These are phyloP conservation scores for Calonectria ilicicola DNA, from an alignment of 2,329 filamentous ascomycete species.

Conservation along the genomic window DNA sequence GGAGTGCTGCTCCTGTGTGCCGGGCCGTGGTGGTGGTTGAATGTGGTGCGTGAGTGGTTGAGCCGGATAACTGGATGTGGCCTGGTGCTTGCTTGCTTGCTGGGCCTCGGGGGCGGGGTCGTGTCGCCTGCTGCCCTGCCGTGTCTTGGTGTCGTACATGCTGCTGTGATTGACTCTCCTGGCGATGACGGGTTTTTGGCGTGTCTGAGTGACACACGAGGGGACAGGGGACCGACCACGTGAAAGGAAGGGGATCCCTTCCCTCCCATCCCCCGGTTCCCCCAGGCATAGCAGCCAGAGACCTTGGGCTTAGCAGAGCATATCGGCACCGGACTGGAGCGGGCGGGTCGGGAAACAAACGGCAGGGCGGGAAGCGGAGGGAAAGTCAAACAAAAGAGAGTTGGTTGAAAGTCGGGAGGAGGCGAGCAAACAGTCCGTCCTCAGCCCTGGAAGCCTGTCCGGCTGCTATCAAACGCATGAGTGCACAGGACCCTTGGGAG, in stretches of 20 bases:
- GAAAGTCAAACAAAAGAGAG: not conserved
- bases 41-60: conserved; percentile 8
- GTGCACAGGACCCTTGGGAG: too few species aligned
- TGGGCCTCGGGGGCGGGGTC: not conserved
- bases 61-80: not conserved
- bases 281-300: not conserved
- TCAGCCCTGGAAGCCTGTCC: too few species aligned
- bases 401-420: not conserved
- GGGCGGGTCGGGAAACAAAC: conserved; percentile 8
- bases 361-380: not conserved
- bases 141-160: not conserved
- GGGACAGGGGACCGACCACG: not conserved
- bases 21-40: not conserved
- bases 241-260: conserved; percentile 10
- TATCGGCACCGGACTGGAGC: not conserved
- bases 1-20: not conserved
- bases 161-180: not conserved
- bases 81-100: conserved; percentile 3
- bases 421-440: too few species aligned
- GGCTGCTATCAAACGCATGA: too few species aligned
- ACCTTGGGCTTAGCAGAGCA: not conserved
- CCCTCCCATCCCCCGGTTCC: not conserved
- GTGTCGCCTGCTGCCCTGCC: not conserved
- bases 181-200: not conserved
- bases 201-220: not conserved